Conservation (phyloP, 257 asterid genomes). For the Linderniella brevidens region DNA sequence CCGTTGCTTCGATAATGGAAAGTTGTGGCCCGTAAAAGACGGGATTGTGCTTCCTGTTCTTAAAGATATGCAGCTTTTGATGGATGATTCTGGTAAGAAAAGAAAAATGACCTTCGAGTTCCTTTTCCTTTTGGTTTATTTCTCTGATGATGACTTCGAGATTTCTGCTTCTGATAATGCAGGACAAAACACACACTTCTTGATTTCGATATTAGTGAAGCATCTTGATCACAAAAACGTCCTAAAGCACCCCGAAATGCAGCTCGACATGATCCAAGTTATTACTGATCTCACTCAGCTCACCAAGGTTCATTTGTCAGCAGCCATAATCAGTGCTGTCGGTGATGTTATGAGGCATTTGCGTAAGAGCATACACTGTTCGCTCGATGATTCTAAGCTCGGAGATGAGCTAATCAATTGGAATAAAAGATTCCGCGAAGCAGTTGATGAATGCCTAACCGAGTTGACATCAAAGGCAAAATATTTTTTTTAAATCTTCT, state of each 20-base stretch:
- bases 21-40: constrained; percentile 48
- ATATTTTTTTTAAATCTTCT: neutral
- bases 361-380: constrained; percentile 75
- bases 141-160: neutral
- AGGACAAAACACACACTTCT: constrained; percentile 78
- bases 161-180: constrained; percentile 9
- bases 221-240: constrained; percentile 91
- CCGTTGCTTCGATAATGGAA: constrained; percentile 67
- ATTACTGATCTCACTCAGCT: constrained; percentile 53
- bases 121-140: neutral
- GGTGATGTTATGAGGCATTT: constrained; percentile 89
- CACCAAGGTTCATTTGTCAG: constrained; percentile 54
- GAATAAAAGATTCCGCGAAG: constrained; percentile 61
- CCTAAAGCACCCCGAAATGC: constrained; percentile 73
- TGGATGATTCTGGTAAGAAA: constrained; percentile 89
- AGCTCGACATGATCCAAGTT: constrained; percentile 75
- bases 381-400: constrained; percentile 59
- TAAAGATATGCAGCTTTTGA: constrained; percentile 73
- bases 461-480: constrained; percentile 69
- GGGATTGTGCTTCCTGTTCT: constrained; percentile 86
- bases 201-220: constrained; percentile 74
- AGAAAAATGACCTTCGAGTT: neutral
- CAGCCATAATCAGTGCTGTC: constrained; percentile 72
- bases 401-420: constrained; percentile 60
- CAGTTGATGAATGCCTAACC: constrained; percentile 74